Evolutionary conservation across 306 rosid species (phyloP).

Genomic region (Oemleria cerasiformis): DNA sequence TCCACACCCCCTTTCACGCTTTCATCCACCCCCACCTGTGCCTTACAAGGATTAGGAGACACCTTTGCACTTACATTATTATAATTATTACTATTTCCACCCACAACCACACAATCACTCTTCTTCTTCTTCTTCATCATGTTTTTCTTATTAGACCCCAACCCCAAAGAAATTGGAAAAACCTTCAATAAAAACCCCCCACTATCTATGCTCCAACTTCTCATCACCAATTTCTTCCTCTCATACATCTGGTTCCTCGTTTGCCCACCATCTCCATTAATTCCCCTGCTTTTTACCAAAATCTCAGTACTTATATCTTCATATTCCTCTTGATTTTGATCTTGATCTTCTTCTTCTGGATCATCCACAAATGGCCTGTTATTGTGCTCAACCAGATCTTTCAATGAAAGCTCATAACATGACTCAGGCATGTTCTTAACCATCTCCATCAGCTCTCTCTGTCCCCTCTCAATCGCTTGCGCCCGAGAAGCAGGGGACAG

Average conservation of each 20-base stretch:
- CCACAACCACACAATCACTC: constrained; percentile 20
- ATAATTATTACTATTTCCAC: background rate
- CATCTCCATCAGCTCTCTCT: constrained; percentile 88
- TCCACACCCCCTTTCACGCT: constrained; percentile 37
- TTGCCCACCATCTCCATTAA: background rate
- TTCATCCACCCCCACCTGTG: constrained; percentile 25
- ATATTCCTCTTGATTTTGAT: background rate
- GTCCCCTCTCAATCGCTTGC: constrained; percentile 75
- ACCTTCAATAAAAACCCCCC: constrained; percentile 74
- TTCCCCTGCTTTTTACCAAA: constrained; percentile 16
- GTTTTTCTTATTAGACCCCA: constrained; percentile 18
- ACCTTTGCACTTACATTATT: constrained; percentile 39
- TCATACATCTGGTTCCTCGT: constrained; percentile 23
- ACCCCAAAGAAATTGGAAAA: constrained; percentile 55
- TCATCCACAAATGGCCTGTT: constrained; percentile 22
- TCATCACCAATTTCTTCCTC: constrained; percentile 19
- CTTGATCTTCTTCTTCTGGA: constrained; percentile 3
- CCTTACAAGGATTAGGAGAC: constrained; percentile 48
- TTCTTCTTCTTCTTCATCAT: constrained; percentile 32
- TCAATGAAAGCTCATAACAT: constrained; percentile 77
- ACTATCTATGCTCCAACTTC: constrained; percentile 35
- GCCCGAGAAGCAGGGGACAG: constrained; percentile 65
- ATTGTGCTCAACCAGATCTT: constrained; percentile 67
- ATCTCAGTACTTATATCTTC: constrained; percentile 16
- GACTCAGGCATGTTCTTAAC: constrained; percentile 83